Conservation (phyloP, 2,329 filamentous ascomycete genomes). For the Colletotrichum sp. region DNA sequence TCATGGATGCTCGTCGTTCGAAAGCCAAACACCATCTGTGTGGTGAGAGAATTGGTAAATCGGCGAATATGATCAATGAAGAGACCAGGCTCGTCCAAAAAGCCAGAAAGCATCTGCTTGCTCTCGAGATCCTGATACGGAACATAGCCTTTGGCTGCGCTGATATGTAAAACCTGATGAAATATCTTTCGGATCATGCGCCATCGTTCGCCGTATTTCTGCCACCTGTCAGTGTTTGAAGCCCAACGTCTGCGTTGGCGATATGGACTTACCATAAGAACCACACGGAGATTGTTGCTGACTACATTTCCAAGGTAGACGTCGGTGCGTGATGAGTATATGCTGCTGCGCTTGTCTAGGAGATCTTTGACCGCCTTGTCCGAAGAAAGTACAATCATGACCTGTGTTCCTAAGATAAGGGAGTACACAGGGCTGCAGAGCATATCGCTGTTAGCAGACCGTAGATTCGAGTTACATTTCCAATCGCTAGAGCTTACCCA, state of each 20-base stretch:
- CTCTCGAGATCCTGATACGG: constrained; percentile 43
- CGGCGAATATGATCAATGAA: constrained; percentile 51
- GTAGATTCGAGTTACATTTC: too few relatives aligned
- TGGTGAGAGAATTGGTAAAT: constrained; percentile 54
- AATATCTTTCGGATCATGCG: constrained; percentile 30
- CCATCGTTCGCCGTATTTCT: constrained; percentile 12
- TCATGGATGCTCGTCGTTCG: constrained; percentile 47
- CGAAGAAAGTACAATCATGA: constrained; percentile 51
- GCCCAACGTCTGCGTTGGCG: not conserved
- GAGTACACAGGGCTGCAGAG: constrained; percentile 48
- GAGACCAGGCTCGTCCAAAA: constrained; percentile 37
- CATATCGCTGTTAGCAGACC: not conserved
- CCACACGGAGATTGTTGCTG: not conserved
- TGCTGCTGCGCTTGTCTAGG: constrained; percentile 52
- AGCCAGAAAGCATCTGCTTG: constrained; percentile 47
- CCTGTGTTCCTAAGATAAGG: constrained; percentile 53
- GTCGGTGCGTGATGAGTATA: constrained; percentile 51
- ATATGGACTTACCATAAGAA: not conserved
- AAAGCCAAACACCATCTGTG: constrained; percentile 56
- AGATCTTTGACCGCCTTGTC: constrained; percentile 54
- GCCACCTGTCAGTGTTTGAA: not conserved
- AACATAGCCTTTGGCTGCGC: constrained; percentile 44
- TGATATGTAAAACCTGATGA: constrained; percentile 43
- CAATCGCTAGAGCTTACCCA: not conserved
- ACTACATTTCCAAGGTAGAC: not conserved